Percentiles rank a stretch among this genome's conserved stretches.
Conservation (phyloP, 2,329 filamentous ascomycete species). For the Canariomyces notabilis region DNA sequence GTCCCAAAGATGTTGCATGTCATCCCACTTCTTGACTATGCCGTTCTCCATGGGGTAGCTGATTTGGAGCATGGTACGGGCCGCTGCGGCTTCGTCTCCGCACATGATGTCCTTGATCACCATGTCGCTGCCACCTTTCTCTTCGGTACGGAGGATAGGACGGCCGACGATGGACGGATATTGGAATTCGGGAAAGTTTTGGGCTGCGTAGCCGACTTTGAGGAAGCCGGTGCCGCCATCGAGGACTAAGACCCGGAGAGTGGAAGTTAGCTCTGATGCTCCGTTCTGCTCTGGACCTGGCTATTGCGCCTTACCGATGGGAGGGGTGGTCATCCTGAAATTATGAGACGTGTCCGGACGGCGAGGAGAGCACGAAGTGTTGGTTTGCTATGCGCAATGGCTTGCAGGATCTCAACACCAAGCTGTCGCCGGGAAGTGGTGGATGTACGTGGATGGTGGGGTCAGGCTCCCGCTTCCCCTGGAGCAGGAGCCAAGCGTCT, state of each 20-base stretch:
- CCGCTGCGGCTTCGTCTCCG: conserved; percentile 93
- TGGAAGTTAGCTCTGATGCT: conserved; percentile 22
- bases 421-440: conserved; percentile 13
- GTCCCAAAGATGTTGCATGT: conserved; percentile 99
- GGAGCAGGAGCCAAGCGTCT: conserved; percentile 7
- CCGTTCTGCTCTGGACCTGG: not conserved
- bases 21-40: conserved; percentile 99
- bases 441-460: conserved; percentile 22
- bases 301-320: conserved; percentile 34
- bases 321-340: conserved; percentile 45
- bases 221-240: conserved; percentile 99
- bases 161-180: conserved; percentile 97
- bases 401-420: conserved; percentile 2
- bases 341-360: too few species aligned
- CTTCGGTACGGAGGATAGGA: conserved; percentile 94
- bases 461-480: conserved; percentile 15
- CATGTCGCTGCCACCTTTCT: conserved; percentile 58
- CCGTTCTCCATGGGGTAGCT: conserved; percentile 99
- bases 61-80: conserved; percentile 95
- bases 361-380: not conserved
- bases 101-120: conserved; percentile 99
- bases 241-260: conserved; percentile 62
- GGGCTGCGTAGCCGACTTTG: conserved; percentile 97
- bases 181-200: conserved; percentile 99
- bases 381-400: not conserved